Evolutionary conservation across 192 early-diverging fungal species (phyloP).

Genomic region (Coemansia sp.): DNA sequence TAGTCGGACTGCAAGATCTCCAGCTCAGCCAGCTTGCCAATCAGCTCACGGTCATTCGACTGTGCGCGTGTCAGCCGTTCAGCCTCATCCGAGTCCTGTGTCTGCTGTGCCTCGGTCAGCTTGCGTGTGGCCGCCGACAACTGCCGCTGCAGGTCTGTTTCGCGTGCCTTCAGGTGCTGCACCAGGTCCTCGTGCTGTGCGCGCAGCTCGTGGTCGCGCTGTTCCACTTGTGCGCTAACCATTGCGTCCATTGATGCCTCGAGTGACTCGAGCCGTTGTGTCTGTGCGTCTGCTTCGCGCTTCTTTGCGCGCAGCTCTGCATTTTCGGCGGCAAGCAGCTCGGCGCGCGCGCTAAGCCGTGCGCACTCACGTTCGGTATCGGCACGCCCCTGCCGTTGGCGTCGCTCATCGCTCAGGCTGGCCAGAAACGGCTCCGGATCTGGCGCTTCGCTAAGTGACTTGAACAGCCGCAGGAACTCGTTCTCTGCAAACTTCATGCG

Average conservation of each 20-base stretch:
- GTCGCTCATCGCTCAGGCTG: constrained; percentile 37
- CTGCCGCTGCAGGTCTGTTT: constrained; percentile 79
- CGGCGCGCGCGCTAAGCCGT: constrained; percentile 42
- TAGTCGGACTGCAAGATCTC: constrained; percentile 85
- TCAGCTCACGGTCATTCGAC: constrained; percentile 77
- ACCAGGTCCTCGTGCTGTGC: constrained; percentile 79
- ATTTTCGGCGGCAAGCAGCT: constrained; percentile 58
- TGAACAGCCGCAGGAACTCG: constrained; percentile 79
- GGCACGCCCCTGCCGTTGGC: not conserved
- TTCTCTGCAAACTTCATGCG: constrained; percentile 81
- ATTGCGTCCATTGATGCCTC: constrained; percentile 61
- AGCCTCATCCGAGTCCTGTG: constrained; percentile 73
- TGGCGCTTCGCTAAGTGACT: constrained; percentile 74
- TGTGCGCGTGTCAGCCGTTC: constrained; percentile 59
- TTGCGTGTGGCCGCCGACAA: constrained; percentile 77
- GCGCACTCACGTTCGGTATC: constrained; percentile 21
- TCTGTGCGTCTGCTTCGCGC: constrained; percentile 8
- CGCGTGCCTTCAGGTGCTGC: constrained; percentile 77
- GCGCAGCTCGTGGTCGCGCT: constrained; percentile 73
- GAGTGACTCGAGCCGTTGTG: constrained; percentile 5
- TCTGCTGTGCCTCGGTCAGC: constrained; percentile 64
- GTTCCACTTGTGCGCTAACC: constrained; percentile 64
- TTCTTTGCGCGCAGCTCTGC: constrained; percentile 57
- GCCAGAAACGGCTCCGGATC: constrained; percentile 77
- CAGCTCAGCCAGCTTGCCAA: constrained; percentile 79